Percentiles rank a stretch among this genome's conserved stretches.
These are phyloP conservation scores for Odontarrhena argentea DNA, from an alignment of 345 rosid species.

Conservation along the genomic window DNA sequence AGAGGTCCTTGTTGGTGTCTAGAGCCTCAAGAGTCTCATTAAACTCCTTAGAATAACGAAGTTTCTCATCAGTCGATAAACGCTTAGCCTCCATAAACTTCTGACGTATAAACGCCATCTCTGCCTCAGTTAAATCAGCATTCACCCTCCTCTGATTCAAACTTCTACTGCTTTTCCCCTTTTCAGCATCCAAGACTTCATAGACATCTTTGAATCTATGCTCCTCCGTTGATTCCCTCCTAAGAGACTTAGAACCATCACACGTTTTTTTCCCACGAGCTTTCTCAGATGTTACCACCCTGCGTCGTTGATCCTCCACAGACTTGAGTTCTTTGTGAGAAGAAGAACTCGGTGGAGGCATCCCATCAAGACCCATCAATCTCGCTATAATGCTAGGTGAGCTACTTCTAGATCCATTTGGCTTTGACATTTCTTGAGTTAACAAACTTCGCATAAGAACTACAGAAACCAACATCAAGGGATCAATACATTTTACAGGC, in stretches of 20 bases:
- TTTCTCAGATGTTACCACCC: conserved; percentile 17
- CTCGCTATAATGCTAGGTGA: conserved; percentile 76
- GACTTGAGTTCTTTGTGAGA: conserved; percentile 47
- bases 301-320: conserved; percentile 35
- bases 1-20: conserved; percentile 68
- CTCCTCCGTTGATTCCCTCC: conserved; percentile 64
- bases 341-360: conserved; percentile 55
- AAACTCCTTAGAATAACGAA: conserved; percentile 65
- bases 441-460: conserved; percentile 60
- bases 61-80: conserved; percentile 63
- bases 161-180: conserved; percentile 40
- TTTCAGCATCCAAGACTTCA: conserved; percentile 66
- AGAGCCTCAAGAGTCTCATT: conserved; percentile 67
- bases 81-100: conserved; percentile 68
- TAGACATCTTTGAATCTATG: conserved; percentile 86
- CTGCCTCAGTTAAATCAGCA: conserved; percentile 51
- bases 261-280: conserved; percentile 28
- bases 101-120: conserved; percentile 61
- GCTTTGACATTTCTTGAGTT: conserved; percentile 72
- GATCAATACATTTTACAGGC: not conserved
- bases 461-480: conserved; percentile 33
- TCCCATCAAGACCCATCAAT: conserved; percentile 84
- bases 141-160: conserved; percentile 37
- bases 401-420: conserved; percentile 54
- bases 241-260: conserved; percentile 49